These are phyloP conservation scores for Olyra latifolia DNA, from an alignment of 176 grass and related monocot genomes.

Conservation along the genomic window DNA sequence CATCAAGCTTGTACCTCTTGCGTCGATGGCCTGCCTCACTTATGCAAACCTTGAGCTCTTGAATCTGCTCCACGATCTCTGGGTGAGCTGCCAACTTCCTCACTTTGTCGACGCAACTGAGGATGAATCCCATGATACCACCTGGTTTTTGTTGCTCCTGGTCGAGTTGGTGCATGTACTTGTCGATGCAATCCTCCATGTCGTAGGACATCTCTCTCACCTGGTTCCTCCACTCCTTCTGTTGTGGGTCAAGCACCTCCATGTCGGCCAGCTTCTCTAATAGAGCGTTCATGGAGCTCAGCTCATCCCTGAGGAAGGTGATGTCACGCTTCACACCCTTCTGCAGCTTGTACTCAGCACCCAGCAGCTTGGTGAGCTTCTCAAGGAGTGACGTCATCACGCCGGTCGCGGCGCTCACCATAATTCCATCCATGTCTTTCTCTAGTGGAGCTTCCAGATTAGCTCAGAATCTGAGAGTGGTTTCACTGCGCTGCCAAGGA, in stretches of 20 bases:
- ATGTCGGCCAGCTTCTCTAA: conserved; percentile 3
- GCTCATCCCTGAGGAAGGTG: background rate
- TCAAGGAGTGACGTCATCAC: conserved; percentile 15
- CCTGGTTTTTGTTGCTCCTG: background rate
- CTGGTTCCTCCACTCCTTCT: conserved; percentile 6
- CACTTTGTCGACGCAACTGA: background rate
- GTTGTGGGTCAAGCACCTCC: conserved; percentile 3
- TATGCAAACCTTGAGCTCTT: conserved; percentile 5
- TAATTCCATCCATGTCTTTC: background rate
- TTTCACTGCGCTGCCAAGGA: no score
- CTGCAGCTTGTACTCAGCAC: conserved; percentile 1
- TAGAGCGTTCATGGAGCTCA: conserved; percentile 12
- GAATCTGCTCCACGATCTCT: conserved; percentile 1
- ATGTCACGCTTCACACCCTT: background rate
- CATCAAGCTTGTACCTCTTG: conserved; percentile 25
- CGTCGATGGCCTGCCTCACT: background rate
- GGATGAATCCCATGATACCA: conserved; percentile 15
- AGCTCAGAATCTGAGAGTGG: no score
- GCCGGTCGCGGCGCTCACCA: conserved; percentile 21
- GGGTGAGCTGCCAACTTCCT: background rate
- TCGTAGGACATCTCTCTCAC: conserved; percentile 31
- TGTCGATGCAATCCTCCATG: conserved; percentile 32
- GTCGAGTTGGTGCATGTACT: conserved; percentile 10
- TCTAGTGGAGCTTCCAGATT: no score
- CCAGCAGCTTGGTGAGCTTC: conserved; percentile 1